Base-by-base conservation (phyloP, 2,329 filamentous ascomycete genomes). In the Lasiodiplodia sp. region DNA sequence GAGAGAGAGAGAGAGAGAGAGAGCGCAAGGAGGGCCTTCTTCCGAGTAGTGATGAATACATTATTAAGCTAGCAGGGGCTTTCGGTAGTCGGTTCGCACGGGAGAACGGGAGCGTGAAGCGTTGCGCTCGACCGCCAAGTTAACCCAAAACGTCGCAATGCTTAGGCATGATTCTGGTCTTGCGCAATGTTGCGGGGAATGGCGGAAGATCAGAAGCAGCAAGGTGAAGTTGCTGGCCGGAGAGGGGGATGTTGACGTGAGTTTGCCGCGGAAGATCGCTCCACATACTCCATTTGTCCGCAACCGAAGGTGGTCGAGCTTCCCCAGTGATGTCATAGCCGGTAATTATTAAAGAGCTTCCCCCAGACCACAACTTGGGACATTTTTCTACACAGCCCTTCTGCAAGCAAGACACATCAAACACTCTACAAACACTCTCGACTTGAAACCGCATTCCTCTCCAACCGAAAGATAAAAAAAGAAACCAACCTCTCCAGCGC, bases 261-360 rank as follows among this genome's bases (percentile, higher is more conserved):
- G 40, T 31, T n/a, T 12, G 55, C 55, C 16, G n/a, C 40, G 58
- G 40, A 7, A 6, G 58, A 49, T 51, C 58, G 37, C 4, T 40
- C 44, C n/a, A n/a, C 44, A 10, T n/a, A 23, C 60, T 64, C 60
- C 60, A 38, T 64, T 52, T 52, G 47, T 28, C 60, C 60, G 60
- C 31, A 51, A 28, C 60, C 60, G 60, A 64, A 38, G 18, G 8
- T 8, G 5, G 5, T 25, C 16, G 11, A n/a, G 18, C 23, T 25
- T 34, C 31, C 31, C 31, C 31, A 21, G 12, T 53, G 44, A 47
- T 6, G 44, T 47, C 44, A 47, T 16, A 16, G 44, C 7, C 2
- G n/a, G n/a, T n/a, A 34, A 34, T 34, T 34, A 34, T 34, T 40
- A 11, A 14, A 3, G 8, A 57, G n/a, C 34, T 2, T 58, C 37